Base-by-base conservation (phyloP, 2,329 filamentous ascomycete genomes). In the Corynespora cassiicola region DNA sequence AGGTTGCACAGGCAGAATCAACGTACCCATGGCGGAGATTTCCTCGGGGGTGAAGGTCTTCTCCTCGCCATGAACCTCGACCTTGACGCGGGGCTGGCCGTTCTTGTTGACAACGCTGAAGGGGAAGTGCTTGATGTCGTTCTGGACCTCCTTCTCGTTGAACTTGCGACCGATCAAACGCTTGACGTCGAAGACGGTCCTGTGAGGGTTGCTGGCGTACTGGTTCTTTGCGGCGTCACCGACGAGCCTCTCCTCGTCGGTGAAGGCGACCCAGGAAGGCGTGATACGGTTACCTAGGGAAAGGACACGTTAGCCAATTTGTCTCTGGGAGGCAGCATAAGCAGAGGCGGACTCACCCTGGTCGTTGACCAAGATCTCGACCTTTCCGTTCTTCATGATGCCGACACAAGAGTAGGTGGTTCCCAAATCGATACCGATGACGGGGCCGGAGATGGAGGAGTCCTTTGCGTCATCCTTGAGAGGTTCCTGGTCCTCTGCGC, bases 81-180 rank as follows among this genome's bases (percentile, higher is more conserved):
- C 87, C 69, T 87, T 80, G 67, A 99, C 85, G 55, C 85, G 76
- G 52, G 94, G 94, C 79, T 96, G 96, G 70, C 85, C 90, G 73
- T 87, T 84, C 80, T 94, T 91, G 80, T 87, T 81, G 66, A 90
- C 69, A 47, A 99, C 88, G 77, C 89, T 90, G 87, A 92, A 99
- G 65, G 94, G 92, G 82, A 96, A 96, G 80, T 96, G 88, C 88
- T 99, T 97, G 69, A 94, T 82, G 69, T 99, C 94, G 68, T 78
- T 81, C 78, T 96, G 91, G 55, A 96, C 86, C 52, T 95, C 88
- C 77, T 69, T 69, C 49, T 70, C 74, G 57, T 64, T 67, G 63
- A 68, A 77, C 65, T 77, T 77, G 54, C 73, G 70, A 24, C 75
- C 75, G 52, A 78, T 77, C 41, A 78, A 63, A 63, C 75, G 72